Percentiles rank a stretch among this genome's conserved stretches.
phyloP scores from a whole-genome alignment of 306 rosid species.

The Rosa rugosa region DNA sequence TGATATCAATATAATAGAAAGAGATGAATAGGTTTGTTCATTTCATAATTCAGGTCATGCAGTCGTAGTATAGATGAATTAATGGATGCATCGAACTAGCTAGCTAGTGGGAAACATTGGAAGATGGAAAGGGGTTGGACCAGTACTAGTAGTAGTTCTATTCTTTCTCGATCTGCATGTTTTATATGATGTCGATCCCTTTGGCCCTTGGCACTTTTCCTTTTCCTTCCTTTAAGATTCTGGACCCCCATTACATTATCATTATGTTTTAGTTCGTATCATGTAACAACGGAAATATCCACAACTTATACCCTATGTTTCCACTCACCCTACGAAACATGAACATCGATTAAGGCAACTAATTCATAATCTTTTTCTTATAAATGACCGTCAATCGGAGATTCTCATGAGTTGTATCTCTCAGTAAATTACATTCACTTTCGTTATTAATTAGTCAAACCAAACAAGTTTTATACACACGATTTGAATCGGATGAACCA shows the following conservation, averaged over 20 bases:
- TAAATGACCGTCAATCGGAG: too few relatives aligned
- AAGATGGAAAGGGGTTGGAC: constrained; percentile 7
- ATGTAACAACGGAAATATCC: constrained; percentile 14
- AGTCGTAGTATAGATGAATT: neutral
- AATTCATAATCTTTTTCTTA: neutral
- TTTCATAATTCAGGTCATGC: neutral
- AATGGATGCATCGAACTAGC: neutral
- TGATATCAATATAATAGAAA: neutral
- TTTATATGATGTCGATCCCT: constrained; percentile 30
- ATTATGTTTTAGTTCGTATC: neutral
- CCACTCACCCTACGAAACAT: neutral
- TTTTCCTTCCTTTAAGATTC: constrained; percentile 47
- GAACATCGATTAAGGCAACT: neutral
- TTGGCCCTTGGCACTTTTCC: constrained; percentile 57
- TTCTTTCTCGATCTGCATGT: constrained; percentile 38
- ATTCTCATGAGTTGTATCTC: too few relatives aligned
- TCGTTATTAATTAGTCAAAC: too few relatives aligned
- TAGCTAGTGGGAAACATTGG: constrained; percentile 23
- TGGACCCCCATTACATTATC: constrained; percentile 25
- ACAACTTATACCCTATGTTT: neutral
- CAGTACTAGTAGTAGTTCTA: neutral
- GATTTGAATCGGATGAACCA: neutral
- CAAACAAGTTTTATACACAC: too few relatives aligned
- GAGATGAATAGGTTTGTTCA: neutral
- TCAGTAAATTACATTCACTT: too few relatives aligned